These are phyloP conservation scores for Escovopsis sp. DNA, from an alignment of 2,329 filamentous ascomycete species.

Conservation along the genomic window DNA sequence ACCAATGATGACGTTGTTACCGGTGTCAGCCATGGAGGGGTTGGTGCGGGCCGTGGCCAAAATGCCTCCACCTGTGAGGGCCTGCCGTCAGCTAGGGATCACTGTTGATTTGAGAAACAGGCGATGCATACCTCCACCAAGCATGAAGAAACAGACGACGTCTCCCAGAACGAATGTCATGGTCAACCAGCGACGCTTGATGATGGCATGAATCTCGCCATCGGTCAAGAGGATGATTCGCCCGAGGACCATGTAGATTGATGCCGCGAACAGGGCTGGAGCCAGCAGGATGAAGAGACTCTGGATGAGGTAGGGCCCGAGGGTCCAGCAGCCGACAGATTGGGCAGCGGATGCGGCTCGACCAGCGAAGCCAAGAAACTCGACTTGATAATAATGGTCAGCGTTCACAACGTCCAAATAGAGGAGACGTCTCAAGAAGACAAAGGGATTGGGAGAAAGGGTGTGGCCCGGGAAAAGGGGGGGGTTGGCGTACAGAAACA, in stretches of 20 bases:
- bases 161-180: slow-evolving; percentile 41
- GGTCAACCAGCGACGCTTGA: slow-evolving; percentile 29
- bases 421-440: background rate
- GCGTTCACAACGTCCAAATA: no score
- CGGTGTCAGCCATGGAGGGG: slow-evolving; percentile 14
- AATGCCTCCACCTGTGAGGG: slow-evolving; percentile 11
- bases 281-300: slow-evolving; percentile 29
- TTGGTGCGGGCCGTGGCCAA: slow-evolving; percentile 12
- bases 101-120: background rate
- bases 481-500: slow-evolving; percentile 1
- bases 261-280: slow-evolving; percentile 32
- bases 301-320: slow-evolving; percentile 27
- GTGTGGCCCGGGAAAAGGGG: no score
- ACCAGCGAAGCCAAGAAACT: slow-evolving; percentile 2
- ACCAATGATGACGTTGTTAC: slow-evolving; percentile 38
- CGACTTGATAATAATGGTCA: background rate
- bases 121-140: background rate
- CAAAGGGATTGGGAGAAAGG: no score
- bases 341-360: slow-evolving; percentile 1
- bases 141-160: slow-evolving; percentile 28
- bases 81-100: no score
- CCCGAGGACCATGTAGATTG: slow-evolving; percentile 36
- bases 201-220: slow-evolving; percentile 19
- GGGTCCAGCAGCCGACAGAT: slow-evolving; percentile 5
- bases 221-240: slow-evolving; percentile 26